Evolutionary conservation across 2,329 filamentous ascomycete species (phyloP).

Genomic region (Ceratocystis lukuohia): DNA sequence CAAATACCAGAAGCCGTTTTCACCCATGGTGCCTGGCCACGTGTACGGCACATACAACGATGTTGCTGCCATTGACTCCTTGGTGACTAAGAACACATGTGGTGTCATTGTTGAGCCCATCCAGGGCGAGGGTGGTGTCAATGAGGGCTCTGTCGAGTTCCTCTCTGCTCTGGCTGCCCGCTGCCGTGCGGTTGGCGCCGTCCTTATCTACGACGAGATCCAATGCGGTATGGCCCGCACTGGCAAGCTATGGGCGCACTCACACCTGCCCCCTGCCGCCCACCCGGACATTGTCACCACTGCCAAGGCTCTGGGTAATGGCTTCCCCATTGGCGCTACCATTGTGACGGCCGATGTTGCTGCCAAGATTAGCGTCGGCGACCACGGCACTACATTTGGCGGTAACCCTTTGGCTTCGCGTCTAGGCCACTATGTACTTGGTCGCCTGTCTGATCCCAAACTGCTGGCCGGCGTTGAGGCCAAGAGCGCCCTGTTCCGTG

Average conservation of each 20-base stretch:
- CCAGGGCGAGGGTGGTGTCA: slow-evolving; percentile 89
- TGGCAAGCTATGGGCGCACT: slow-evolving; percentile 81
- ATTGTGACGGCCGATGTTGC: slow-evolving; percentile 31
- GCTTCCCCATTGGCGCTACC: slow-evolving; percentile 78
- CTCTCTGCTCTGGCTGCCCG: slow-evolving; percentile 68
- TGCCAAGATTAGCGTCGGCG: slow-evolving; percentile 43
- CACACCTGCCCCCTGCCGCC: slow-evolving; percentile 56
- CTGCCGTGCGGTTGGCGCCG: slow-evolving; percentile 74
- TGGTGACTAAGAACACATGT: slow-evolving; percentile 77
- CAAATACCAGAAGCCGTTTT: slow-evolving; percentile 92
- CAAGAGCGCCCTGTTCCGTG: slow-evolving; percentile 44
- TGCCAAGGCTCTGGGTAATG: slow-evolving; percentile 92
- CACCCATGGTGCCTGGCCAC: slow-evolving; percentile 92
- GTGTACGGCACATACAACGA: slow-evolving; percentile 79
- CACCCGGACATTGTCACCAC: slow-evolving; percentile 91
- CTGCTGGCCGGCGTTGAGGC: slow-evolving; percentile 56
- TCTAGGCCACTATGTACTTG: slow-evolving; percentile 74
- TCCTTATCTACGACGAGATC: slow-evolving; percentile 93
- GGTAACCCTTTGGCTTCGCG: slow-evolving; percentile 80
- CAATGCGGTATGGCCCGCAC: slow-evolving; percentile 87
- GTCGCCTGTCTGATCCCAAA: slow-evolving; percentile 54
- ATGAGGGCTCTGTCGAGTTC: slow-evolving; percentile 71
- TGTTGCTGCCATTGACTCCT: slow-evolving; percentile 50
- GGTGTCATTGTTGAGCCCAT: slow-evolving; percentile 95
- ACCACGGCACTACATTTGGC: slow-evolving; percentile 90